These are phyloP conservation scores for Pseudopyrenochaeta lycopersici DNA, from an alignment of 2,329 filamentous ascomycete species.

Conservation along the genomic window DNA sequence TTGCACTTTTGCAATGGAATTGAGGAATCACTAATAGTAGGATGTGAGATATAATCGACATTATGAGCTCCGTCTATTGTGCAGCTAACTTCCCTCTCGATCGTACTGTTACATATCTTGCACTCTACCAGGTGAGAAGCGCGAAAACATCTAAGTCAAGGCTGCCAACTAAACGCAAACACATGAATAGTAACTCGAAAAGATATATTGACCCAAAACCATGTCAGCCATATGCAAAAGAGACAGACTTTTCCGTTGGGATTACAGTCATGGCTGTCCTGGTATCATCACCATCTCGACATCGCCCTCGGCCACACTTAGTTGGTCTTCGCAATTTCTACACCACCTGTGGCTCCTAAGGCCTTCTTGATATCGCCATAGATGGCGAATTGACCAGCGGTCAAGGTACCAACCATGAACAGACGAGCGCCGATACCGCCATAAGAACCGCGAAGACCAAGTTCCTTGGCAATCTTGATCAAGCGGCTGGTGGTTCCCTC, in stretches of 20 bases:
- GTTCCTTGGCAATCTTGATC: conserved; percentile 88
- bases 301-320: conserved; percentile 7
- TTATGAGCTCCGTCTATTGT: conserved; percentile 40
- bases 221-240: conserved; percentile 42
- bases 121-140: conserved; percentile 22
- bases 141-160: conserved; percentile 31
- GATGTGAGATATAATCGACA: no score
- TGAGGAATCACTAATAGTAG: no score
- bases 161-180: conserved; percentile 38
- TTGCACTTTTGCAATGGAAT: no score
- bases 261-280: conserved; percentile 39
- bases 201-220: conserved; percentile 19
- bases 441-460: conserved; percentile 81
- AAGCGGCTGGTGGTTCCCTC: conserved; percentile 82
- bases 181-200: conserved; percentile 29
- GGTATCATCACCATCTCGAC: conserved; percentile 31
- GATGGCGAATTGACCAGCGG: conserved; percentile 78
- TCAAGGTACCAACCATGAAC: conserved; percentile 73
- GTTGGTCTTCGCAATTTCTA: conserved; percentile 42
- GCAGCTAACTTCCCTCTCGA: conserved; percentile 36
- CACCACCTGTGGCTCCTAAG: conserved; percentile 75
- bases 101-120: conserved; percentile 42
- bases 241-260: conserved; percentile 36
- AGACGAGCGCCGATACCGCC: conserved; percentile 82
- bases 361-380: conserved; percentile 77